A percentile compares a stretch with the other conserved stretches of the same genome.
Conservation (phyloP, 1,284 basidiomycete genomes). For the Cutaneotrichosporon arboriforme region DNA sequence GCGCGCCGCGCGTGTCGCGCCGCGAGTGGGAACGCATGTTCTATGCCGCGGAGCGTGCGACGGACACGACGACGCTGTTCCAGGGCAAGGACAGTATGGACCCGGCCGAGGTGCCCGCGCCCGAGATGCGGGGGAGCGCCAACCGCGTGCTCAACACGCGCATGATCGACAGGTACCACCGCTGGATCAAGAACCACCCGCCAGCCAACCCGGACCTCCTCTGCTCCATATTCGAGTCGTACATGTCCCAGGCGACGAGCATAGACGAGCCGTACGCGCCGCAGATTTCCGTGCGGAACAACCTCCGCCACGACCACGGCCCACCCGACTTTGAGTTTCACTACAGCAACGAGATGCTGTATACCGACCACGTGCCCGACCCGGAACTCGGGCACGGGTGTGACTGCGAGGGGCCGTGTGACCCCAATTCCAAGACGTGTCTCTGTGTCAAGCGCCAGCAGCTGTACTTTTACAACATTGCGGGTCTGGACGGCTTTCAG, state of each 20-base stretch:
- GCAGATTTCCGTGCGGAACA: conserved; percentile 60
- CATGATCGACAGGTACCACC: background rate
- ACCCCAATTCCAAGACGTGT: conserved; percentile 63
- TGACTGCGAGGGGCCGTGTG: conserved; percentile 65
- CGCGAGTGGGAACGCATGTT: background rate
- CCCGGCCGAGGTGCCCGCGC: background rate
- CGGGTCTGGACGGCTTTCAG: conserved; percentile 54
- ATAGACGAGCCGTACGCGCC: conserved; percentile 63
- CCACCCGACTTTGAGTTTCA: conserved; percentile 42
- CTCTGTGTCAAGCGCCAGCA: conserved; percentile 61
- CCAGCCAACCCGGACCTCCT: conserved; percentile 24
- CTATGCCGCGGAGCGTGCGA: background rate
- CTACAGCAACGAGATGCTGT: conserved; percentile 56
- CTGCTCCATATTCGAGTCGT: conserved; percentile 55
- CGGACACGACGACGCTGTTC: background rate
- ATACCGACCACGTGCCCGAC: conserved; percentile 59
- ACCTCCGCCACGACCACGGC: conserved; percentile 62
- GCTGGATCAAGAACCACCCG: background rate
- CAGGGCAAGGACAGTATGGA: background rate
- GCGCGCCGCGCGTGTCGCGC: background rate
- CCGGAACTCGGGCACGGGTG: conserved; percentile 66
- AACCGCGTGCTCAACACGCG: background rate
- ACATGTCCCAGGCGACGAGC: conserved; percentile 56
- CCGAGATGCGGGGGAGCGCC: background rate
- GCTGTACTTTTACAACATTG: conserved; percentile 44